phyloP scores from a whole-genome alignment of 164 flowering plant species.

The Dillenia suffruticosa region DNA sequence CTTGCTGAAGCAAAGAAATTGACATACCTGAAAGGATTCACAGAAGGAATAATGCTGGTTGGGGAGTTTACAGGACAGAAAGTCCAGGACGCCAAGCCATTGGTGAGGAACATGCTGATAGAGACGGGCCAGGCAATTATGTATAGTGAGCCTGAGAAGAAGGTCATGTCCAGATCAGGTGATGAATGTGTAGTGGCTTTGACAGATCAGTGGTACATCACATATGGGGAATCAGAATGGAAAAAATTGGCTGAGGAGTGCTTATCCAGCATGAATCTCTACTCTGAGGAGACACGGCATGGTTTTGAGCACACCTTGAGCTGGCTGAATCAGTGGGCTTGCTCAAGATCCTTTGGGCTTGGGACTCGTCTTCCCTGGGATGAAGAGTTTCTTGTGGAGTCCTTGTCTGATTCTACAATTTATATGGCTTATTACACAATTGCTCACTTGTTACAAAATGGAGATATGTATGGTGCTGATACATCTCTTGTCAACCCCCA shows the following conservation, averaged over 20 bases:
- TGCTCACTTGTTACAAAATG: constrained; percentile 67
- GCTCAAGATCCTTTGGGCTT: constrained; percentile 78
- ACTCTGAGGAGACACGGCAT: constrained; percentile 67
- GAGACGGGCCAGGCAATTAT: constrained; percentile 58
- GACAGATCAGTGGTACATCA: constrained; percentile 91
- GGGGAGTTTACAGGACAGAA: constrained; percentile 63
- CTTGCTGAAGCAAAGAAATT: constrained; percentile 73
- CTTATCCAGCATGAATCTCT: constrained; percentile 59
- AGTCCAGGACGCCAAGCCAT: constrained; percentile 80
- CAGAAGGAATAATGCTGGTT: constrained; percentile 73
- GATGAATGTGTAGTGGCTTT: constrained; percentile 95
- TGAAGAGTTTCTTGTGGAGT: constrained; percentile 78
- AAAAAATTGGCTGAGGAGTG: constrained; percentile 64
- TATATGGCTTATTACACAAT: constrained; percentile 93
- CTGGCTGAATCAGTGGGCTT: constrained; percentile 89
- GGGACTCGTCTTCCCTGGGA: constrained; percentile 91
- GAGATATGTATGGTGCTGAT: constrained; percentile 57
- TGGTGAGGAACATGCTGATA: constrained; percentile 59
- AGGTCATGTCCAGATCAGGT: constrained; percentile 82
- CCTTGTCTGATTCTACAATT: constrained; percentile 86
- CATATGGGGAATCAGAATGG: constrained; percentile 84
- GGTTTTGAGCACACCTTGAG: constrained; percentile 86
- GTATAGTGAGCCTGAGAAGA: constrained; percentile 92
- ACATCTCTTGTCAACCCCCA: constrained; percentile 45
- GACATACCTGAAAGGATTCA: constrained; percentile 76